Conservation (phyloP, 108 stramenopile genomes). For the Pseudonitzschia pungens region DNA sequence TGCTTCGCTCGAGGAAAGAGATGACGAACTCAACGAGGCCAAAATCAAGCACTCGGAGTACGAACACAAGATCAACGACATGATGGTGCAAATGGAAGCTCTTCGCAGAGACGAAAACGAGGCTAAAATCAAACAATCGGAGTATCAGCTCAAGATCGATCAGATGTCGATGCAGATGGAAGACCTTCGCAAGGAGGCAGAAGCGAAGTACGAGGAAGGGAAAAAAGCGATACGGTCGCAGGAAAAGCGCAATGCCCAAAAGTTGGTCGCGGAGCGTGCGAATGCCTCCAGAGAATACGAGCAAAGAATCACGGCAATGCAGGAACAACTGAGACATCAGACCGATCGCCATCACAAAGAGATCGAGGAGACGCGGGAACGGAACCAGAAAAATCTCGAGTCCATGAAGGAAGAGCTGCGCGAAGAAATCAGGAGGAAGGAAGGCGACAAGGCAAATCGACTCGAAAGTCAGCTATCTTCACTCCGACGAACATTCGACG, state of each 20-base stretch:
- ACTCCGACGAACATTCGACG: conserved; percentile 27
- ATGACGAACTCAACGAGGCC: conserved; percentile 21
- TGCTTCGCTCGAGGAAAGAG: conserved; percentile 16
- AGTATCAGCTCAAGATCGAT: conserved; percentile 23
- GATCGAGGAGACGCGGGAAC: conserved; percentile 34
- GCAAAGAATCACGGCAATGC: conserved; percentile 39
- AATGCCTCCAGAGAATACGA: conserved; percentile 44
- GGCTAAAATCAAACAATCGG: conserved; percentile 6
- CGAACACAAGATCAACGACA: conserved; percentile 24
- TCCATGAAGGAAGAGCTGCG: conserved; percentile 35
- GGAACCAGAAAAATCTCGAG: conserved; percentile 49
- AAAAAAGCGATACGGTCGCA: conserved; percentile 32
- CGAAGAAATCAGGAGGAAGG: conserved; percentile 25
- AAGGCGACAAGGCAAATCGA: conserved; percentile 25
- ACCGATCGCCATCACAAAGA: conserved; percentile 51
- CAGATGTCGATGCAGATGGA: conserved; percentile 21
- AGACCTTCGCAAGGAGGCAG: conserved; percentile 19
- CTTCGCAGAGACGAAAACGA: conserved; percentile 13
- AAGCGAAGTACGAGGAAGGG: conserved; percentile 34
- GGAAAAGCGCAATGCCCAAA: conserved; percentile 38
- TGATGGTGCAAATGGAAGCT: conserved; percentile 16
- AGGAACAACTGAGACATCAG: conserved; percentile 47
- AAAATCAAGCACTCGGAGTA: conserved; percentile 27
- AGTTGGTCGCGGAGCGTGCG: conserved; percentile 38
- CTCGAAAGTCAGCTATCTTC: conserved; percentile 22